Base-by-base conservation (phyloP, 2,329 filamentous ascomycete genomes). In the Penicillium expansum region DNA sequence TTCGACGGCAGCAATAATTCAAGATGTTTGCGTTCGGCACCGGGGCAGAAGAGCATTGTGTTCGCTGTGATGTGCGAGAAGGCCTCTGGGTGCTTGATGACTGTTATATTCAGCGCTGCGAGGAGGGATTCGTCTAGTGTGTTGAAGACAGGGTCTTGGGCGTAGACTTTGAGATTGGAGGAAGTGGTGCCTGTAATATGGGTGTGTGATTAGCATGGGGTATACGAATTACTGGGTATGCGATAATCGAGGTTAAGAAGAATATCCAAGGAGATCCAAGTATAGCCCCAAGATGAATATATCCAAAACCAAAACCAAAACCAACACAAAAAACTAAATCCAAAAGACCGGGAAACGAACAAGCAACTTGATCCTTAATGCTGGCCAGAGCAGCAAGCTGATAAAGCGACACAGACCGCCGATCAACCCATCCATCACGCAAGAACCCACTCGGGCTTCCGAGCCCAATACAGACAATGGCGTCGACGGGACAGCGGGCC, bases 1-100 rank as follows among this genome's bases (percentile, higher is more conserved):
- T 71, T 61, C 0, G 70, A 66, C 2, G 73, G 64, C 2, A 90
- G 71, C 0, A 84, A 77, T 6, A 76, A 68, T 22, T 80, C 74
- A 48, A 89, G 39, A 82, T 78, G 37, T 73, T 76, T 22, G 74
- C 56, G 86, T 55, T 79, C 76, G 1, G 75, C 77, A 49, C 89
- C 86, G 0, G 89, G 78, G 1, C 83, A 86, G 61, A 83, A 90
- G 2, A 88, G 75, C 1, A 90, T 67, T 0, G 83, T 81, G 0
- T 72, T 64, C 0, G 67, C 47, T 16, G 79, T 76, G 10, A 89
- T 76, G 6, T 78, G 62, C 0, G 77, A 69, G 62, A 84, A 86
- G 0, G 79, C 86, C 0, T 55, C 66, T 0, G 87, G 87, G 1
- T 81, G 75, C 1, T 72, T 47, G 32, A 80, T 62, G 27, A 76